These are phyloP conservation scores for Helminthosporium solani DNA, from an alignment of 2,329 filamentous ascomycete genomes.

Conservation along the genomic window DNA sequence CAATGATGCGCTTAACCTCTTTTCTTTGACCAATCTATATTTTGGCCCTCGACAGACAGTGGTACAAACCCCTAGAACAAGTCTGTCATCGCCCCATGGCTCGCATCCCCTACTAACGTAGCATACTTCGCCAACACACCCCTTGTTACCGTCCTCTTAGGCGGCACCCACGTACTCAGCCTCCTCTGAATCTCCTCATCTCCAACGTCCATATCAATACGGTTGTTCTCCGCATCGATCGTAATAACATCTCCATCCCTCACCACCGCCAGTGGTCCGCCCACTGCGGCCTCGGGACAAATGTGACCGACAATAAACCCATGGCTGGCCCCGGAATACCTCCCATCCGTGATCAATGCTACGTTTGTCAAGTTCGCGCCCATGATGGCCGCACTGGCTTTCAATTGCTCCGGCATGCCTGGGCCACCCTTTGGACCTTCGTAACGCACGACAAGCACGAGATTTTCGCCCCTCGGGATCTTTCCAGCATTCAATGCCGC, in stretches of 20 bases:
- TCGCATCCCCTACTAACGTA: slow-evolving; percentile 57
- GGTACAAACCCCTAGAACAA: background rate
- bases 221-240: slow-evolving; percentile 76
- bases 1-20: no score
- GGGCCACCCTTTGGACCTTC: slow-evolving; percentile 72
- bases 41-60: background rate
- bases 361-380: slow-evolving; percentile 71
- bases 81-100: slow-evolving; percentile 61
- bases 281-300: slow-evolving; percentile 82
- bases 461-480: slow-evolving; percentile 75
- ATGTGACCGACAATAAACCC: slow-evolving; percentile 87
- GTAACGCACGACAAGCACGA: slow-evolving; percentile 73
- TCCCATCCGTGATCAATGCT: slow-evolving; percentile 71
- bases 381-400: slow-evolving; percentile 72
- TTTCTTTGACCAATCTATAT: background rate
- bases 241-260: slow-evolving; percentile 75
- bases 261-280: slow-evolving; percentile 82
- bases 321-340: slow-evolving; percentile 79
- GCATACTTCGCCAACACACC: slow-evolving; percentile 63
- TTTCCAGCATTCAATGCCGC: slow-evolving; percentile 65
- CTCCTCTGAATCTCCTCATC: slow-evolving; percentile 61
- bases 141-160: slow-evolving; percentile 58
- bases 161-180: slow-evolving; percentile 54
- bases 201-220: slow-evolving; percentile 65
- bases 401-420: slow-evolving; percentile 75